Evolutionary conservation across 1,139 yeast species (phyloP).

Genomic region (Sugiyamaella neomexicana): DNA sequence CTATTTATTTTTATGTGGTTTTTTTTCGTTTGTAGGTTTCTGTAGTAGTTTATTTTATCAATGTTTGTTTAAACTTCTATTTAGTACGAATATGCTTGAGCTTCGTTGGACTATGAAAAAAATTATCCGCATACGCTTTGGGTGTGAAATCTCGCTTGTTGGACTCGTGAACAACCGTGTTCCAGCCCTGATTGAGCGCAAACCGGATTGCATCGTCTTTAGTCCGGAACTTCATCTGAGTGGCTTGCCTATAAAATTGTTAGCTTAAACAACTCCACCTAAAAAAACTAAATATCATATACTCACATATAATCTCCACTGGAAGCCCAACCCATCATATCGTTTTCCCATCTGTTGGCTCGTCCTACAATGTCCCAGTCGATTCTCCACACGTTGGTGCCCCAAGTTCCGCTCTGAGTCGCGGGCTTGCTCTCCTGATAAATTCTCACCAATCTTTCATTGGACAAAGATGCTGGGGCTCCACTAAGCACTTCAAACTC

Average conservation of each 20-base stretch:
- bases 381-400: slow-evolving; percentile 60
- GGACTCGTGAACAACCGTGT: slow-evolving; percentile 79
- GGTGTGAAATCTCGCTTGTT: slow-evolving; percentile 68
- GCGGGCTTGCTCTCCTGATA: slow-evolving; percentile 78
- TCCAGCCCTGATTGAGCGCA: slow-evolving; percentile 85
- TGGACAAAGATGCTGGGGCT: slow-evolving; percentile 69
- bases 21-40: background rate
- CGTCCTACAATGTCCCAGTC: slow-evolving; percentile 83
- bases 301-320: slow-evolving; percentile 69
- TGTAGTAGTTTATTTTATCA: too few relatives aligned
- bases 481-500: slow-evolving; percentile 67
- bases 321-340: slow-evolving; percentile 82
- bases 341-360: slow-evolving; percentile 88
- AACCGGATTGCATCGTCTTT: slow-evolving; percentile 77
- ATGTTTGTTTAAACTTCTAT: slow-evolving; percentile 40
- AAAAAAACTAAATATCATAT: too few relatives aligned
- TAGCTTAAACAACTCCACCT: background rate
- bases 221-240: slow-evolving; percentile 71
- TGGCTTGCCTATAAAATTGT: slow-evolving; percentile 52
- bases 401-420: slow-evolving; percentile 65
- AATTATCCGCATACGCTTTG: slow-evolving; percentile 75
- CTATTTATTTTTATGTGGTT: background rate
- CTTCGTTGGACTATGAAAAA: slow-evolving; percentile 67
- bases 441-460: slow-evolving; percentile 71
- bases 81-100: slow-evolving; percentile 83